phyloP scores from a whole-genome alignment of 768 basidiomycete genomes.

The Leccinellum albellum region DNA sequence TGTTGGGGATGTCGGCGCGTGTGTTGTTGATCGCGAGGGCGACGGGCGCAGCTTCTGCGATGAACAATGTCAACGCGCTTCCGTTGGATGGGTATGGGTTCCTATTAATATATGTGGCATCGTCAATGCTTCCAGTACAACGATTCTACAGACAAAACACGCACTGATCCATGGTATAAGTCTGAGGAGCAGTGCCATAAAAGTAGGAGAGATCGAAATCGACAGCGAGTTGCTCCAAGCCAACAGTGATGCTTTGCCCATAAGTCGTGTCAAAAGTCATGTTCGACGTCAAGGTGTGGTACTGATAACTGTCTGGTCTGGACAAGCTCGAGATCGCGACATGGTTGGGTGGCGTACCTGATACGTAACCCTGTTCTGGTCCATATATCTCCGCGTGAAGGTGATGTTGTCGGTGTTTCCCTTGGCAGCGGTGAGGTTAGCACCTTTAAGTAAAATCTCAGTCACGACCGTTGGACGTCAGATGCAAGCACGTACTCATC shows the following conservation, averaged over 20 bases:
- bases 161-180: conserved; percentile 64
- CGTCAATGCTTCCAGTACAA: neutral
- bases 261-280: conserved; percentile 56
- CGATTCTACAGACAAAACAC: conserved; percentile 12
- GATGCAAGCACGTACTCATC: conserved; percentile 47
- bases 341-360: conserved; percentile 41
- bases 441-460: conserved; percentile 35
- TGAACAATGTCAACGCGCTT: conserved; percentile 58
- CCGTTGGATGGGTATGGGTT: conserved; percentile 58
- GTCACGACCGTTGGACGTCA: neutral
- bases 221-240: conserved; percentile 50
- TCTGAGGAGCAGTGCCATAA: conserved; percentile 74
- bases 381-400: conserved; percentile 71
- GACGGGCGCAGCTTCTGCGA: conserved; percentile 49
- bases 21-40: conserved; percentile 62
- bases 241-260: conserved; percentile 52
- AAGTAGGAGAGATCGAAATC: conserved; percentile 58
- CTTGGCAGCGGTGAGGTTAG: conserved; percentile 40
- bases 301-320: conserved; percentile 37
- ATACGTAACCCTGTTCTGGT: conserved; percentile 74
- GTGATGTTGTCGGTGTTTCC: conserved; percentile 48
- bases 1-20: conserved; percentile 53
- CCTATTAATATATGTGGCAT: conserved; percentile 34
- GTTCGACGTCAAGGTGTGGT: conserved; percentile 55
- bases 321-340: neutral